Conservation (phyloP, 345 rosid genomes). For the Melastoma malabathricum region DNA sequence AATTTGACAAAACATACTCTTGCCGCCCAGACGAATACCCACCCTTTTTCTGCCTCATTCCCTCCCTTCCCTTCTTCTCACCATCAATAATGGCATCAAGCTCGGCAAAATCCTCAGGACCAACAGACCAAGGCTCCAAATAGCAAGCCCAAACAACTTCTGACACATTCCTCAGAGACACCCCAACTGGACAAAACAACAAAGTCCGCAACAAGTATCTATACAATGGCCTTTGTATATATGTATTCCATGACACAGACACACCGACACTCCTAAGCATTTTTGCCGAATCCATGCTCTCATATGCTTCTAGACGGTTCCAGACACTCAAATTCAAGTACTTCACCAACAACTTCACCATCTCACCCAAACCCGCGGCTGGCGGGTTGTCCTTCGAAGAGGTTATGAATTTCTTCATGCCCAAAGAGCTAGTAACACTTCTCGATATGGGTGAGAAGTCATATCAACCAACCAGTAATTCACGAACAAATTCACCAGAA, state of each 20-base stretch:
- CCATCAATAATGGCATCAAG: constrained; percentile 40
- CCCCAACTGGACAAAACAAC: constrained; percentile 61
- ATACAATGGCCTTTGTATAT: constrained; percentile 70
- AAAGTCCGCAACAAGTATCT: constrained; percentile 69
- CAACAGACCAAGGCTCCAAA: constrained; percentile 68
- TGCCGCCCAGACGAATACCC: constrained; percentile 56
- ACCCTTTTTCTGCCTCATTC: constrained; percentile 13
- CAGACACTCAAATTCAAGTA: constrained; percentile 59
- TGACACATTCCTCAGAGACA: constrained; percentile 69
- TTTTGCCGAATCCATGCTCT: constrained; percentile 9
- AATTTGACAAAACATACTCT: constrained; percentile 68
- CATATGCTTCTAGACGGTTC: constrained; percentile 22
- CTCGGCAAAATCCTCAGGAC: constrained; percentile 48
- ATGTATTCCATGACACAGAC: constrained; percentile 49
- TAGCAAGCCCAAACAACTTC: constrained; percentile 72
- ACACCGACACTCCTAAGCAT: constrained; percentile 6
- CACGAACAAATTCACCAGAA: constrained; percentile 54
- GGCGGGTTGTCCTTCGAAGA: constrained; percentile 61
- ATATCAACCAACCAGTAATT: constrained; percentile 85
- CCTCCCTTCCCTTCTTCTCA: constrained; percentile 30
- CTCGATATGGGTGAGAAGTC: constrained; percentile 69
- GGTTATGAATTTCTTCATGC: constrained; percentile 41
- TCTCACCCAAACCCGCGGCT: constrained; percentile 55
- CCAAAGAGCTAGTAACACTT: constrained; percentile 45
- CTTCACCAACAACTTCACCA: constrained; percentile 71